A percentile compares a stretch with the other conserved stretches of the same genome.
Conservation (phyloP, 768 basidiomycete species). For the Pulveroboletus sp. region DNA sequence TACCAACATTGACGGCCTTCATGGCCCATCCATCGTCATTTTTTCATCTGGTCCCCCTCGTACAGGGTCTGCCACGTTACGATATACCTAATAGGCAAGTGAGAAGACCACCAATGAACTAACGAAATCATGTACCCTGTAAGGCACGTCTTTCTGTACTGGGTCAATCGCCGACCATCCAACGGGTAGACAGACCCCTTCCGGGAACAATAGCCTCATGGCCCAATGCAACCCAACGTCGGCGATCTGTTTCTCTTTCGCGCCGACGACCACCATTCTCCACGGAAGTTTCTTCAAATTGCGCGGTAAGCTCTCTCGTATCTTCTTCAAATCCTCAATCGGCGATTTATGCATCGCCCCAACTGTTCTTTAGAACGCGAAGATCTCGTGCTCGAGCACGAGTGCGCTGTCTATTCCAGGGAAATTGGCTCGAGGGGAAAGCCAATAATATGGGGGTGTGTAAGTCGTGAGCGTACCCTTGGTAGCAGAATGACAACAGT, state of each 20-base stretch:
- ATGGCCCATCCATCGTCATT: no score
- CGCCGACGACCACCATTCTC: neutral
- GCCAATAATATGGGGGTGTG: neutral
- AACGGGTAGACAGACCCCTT: rapidly evolving
- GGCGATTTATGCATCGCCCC: neutral
- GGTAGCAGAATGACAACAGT: neutral
- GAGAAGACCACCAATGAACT: no score
- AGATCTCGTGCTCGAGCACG: neutral
- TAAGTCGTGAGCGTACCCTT: neutral
- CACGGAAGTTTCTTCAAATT: neutral
- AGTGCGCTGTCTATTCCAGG: neutral
- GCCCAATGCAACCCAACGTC: neutral
- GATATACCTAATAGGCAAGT: no score
- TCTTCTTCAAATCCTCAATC: neutral
- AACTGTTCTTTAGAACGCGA: neutral
- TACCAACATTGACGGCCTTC: no score
- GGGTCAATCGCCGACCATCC: neutral
- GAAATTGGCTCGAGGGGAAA: neutral
- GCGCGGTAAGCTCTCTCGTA: neutral
- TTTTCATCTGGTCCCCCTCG: no score
- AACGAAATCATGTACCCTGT: no score
- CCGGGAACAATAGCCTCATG: neutral
- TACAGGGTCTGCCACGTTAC: no score
- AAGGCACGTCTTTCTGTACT: no score
- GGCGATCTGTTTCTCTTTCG: no score